A percentile compares a stretch with the other conserved stretches of the same genome.
Conservation (phyloP, 2,329 filamentous ascomycete genomes). For the Cladobotryum mycophilum region DNA sequence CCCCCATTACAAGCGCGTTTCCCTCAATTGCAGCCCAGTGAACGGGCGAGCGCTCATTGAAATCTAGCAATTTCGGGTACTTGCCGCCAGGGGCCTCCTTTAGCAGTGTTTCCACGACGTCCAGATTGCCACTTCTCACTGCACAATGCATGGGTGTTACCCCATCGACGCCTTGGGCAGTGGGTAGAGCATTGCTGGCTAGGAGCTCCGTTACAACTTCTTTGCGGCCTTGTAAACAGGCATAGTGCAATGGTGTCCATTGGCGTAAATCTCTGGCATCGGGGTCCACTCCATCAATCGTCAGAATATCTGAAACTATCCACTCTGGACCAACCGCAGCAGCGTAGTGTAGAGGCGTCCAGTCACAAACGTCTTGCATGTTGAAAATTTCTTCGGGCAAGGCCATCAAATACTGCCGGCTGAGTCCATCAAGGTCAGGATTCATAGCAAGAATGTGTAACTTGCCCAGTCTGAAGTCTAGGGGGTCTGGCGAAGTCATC, state of each 20-base stretch:
- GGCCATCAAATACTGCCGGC: neutral
- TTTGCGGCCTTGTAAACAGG: neutral
- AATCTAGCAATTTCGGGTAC: neutral
- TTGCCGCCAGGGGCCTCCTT: neutral
- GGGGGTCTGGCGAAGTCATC: too few relatives aligned
- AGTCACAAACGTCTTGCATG: neutral
- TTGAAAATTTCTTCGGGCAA: neutral
- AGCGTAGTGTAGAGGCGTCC: slow-evolving; percentile 7
- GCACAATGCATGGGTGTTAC: slow-evolving; percentile 6
- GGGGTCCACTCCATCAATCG: neutral
- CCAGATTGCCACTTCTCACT: neutral
- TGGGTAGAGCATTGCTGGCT: neutral
- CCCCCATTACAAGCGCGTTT: neutral
- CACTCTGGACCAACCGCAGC: neutral
- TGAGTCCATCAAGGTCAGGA: too few relatives aligned
- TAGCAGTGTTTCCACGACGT: neutral
- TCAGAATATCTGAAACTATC: neutral
- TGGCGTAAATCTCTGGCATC: neutral
- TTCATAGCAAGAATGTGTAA: too few relatives aligned
- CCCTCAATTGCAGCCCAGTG: slow-evolving; percentile 5
- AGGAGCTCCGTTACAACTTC: neutral
- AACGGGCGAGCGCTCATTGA: neutral
- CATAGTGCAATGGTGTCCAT: slow-evolving; percentile 6
- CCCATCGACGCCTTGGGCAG: neutral
- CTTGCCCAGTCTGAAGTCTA: too few relatives aligned